Base-by-base conservation (phyloP, 768 basidiomycete species). In the Chlorophyllum brunneum region DNA sequence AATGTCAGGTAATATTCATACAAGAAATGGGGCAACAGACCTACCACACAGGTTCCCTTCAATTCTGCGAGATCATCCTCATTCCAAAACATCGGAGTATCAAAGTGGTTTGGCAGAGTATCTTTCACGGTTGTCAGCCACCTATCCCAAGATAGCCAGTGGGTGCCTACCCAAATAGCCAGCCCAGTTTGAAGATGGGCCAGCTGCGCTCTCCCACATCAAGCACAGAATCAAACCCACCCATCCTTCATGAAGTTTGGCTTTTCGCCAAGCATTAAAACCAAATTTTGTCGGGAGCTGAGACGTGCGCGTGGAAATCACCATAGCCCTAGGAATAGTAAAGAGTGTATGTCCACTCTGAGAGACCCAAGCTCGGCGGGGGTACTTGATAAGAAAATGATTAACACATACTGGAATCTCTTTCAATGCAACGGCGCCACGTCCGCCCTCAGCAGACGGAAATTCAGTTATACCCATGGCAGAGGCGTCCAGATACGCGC, bases 71-170 rank as follows among this genome's bases (percentile, higher is more conserved):
- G 67, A 48, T 97, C 92, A 2, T 76, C 77, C 2, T 79, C 75
- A 37, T 64, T 70, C 97, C 97, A 98, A 63, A 98, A 95, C 90
- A 99, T 98, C 0, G 93, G 92, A 0, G 94, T 95, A 58, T 87
- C 78, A 63, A 98, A 98, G 10, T 58, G 55, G 10, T 61, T 72
- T 0, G 95, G 95, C 54, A 98, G 75, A 13, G 77, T 77, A 23
- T 67, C 88, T 89, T 27, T 15, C 13, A 24, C 7, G 13, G n/a
- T 15, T 27, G 15, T 20, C 4, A 45, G 13, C 34, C 36, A 49
- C 26, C 29, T 36, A n/a, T n/a, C n/a, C n/a, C n/a, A 5, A 42
- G 15, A 36, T 36, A 16, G 34, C 34, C 15, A 36, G 34, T n/a
- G n/a, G n/a, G n/a, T n/a, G 13, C 34, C 5, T 51, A 90, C 90